phyloP scores from a whole-genome alignment of 371 early-diverging fungal species.

The Saksenaea oblongispora region DNA sequence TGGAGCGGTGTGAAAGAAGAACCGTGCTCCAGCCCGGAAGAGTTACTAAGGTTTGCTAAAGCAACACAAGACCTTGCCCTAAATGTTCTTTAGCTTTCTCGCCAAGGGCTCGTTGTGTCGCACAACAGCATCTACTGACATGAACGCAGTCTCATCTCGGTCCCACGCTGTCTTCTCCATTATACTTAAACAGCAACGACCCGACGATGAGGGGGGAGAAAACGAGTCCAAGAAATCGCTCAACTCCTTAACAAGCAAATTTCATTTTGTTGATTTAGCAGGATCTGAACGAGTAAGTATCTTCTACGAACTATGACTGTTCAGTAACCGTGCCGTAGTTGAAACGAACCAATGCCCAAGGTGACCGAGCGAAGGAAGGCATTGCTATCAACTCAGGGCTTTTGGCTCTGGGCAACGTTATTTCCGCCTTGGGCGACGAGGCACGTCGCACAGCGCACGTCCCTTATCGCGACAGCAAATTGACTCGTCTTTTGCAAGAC shows the following conservation, averaged over 20 bases:
- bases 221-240: conserved; percentile 7
- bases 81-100: conserved; percentile 37
- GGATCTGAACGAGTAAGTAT: conserved; percentile 87
- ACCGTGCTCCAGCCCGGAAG: conserved; percentile 67
- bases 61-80: not conserved
- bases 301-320: not conserved
- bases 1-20: conserved; percentile 88
- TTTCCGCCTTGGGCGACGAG: conserved; percentile 91
- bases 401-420: conserved; percentile 97
- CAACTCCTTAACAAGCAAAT: conserved; percentile 60
- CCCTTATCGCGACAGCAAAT: conserved; percentile 97
- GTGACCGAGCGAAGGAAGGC: conserved; percentile 93
- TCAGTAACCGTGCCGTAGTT: conserved; percentile 40
- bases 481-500: conserved; percentile 96
- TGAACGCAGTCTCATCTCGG: conserved; percentile 94
- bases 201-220: conserved; percentile 38
- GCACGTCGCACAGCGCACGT: conserved; percentile 67
- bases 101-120: conserved; percentile 76
- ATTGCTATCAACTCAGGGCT: conserved; percentile 97
- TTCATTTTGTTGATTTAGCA: conserved; percentile 99
- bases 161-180: conserved; percentile 98
- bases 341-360: conserved; percentile 91
- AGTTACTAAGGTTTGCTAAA: conserved; percentile 59
- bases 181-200: conserved; percentile 69
- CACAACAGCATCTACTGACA: conserved; percentile 91